Base-by-base conservation (phyloP, 352 stramenopile species). In the Globisporangium sylvaticum region DNA sequence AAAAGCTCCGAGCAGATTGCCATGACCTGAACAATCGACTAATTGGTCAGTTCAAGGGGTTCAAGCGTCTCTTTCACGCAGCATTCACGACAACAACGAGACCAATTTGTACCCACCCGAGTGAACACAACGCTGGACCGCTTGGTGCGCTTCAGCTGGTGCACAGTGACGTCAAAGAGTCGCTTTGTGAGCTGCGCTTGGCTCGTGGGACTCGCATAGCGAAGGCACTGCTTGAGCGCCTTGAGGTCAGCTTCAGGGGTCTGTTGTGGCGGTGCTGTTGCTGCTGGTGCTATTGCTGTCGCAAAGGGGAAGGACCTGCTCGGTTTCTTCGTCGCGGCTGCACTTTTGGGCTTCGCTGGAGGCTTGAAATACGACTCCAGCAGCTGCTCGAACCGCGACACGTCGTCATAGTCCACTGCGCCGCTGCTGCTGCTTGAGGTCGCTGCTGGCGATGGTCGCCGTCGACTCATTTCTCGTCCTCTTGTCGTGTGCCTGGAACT, bases 1-100 rank as follows among this genome's bases (percentile, higher is more conserved):
- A 93, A 93, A 34, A 93, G 67, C 71, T 87, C 82, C 14, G 44
- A 54, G 59, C 78, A 83, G 1, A 92, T 60, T 54, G 39, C 44
- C 12, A 90, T 14, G 1, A 58, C 62, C 72, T 58, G 15, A 60
- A 22, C 46, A 9, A 31, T 18, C 56, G 15, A 62, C 4, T 37
- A 54, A 55, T 29, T 54, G 25, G 57, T 70, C 39, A 46, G 39
- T n/a, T 46, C 39, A 46, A 46, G 3, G 15, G 10, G 18, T 42
- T n/a, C 39, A 8, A 46, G 39, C 39, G 5, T 44, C 37, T 20
- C 12, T 44, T 20, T n/a, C 15, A 20, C 15, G 7, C 39, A 8
- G 39, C 5, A 46, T 12, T 42, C 10, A 42, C 12, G 8, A 9
- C 39, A 46, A 46, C 39, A 20, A 9, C 15, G 39, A 46, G 15